A percentile compares a stretch with the other conserved stretches of the same genome.
phyloP scores from a whole-genome alignment of 768 basidiomycete genomes.

The Lactifluus subvellereus region DNA sequence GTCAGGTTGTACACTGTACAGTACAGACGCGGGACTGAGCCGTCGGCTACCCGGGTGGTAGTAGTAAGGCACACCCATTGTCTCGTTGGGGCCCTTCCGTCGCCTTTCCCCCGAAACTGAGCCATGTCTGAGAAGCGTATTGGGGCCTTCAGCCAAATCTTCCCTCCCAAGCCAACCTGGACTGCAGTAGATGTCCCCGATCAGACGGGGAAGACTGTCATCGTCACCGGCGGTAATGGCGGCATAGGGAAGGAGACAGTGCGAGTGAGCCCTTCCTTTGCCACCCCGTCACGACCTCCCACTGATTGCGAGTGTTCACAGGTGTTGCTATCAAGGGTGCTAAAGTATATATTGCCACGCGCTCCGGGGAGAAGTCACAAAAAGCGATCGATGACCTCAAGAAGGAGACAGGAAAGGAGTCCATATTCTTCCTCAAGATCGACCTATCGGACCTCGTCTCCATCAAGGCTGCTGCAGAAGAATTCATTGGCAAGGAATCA shows the following conservation, averaged over 20 bases:
- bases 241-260: conserved; percentile 1
- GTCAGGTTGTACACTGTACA: too few relatives aligned
- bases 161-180: not conserved
- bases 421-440: not conserved
- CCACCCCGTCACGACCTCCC: not conserved
- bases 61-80: not conserved
- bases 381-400: not conserved
- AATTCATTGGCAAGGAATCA: not conserved
- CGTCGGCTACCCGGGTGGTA: too few relatives aligned
- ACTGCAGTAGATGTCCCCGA: not conserved
- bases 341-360: not conserved
- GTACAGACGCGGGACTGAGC: too few relatives aligned
- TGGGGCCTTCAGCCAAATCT: not conserved
- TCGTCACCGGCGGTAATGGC: not conserved
- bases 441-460: conserved; percentile 5
- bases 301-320: not conserved
- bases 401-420: not conserved
- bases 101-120: not conserved
- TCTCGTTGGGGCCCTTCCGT: not conserved
- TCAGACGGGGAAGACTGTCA: not conserved
- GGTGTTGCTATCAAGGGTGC: not conserved
- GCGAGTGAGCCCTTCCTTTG: not conserved
- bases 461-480: not conserved
- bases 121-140: not conserved
- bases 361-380: not conserved